phyloP scores from a whole-genome alignment of 257 asterid species.

The Henckelia pumila region DNA sequence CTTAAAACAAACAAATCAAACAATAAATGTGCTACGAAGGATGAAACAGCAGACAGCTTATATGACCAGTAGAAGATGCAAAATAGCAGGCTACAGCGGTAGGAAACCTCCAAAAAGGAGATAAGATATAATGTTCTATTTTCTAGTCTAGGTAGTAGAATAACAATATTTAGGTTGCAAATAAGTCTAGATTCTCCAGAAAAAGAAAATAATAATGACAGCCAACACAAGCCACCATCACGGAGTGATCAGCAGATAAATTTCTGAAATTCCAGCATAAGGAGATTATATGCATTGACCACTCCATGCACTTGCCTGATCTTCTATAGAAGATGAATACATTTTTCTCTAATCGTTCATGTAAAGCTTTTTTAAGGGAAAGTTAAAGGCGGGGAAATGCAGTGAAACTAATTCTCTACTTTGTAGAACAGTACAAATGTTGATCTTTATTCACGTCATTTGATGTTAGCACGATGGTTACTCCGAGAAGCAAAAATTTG shows the following conservation, averaged over 20 bases:
- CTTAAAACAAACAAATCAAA: constrained; percentile 11
- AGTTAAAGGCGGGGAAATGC: background rate
- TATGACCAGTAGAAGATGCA: background rate
- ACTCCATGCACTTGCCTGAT: background rate
- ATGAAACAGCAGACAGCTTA: constrained; percentile 4
- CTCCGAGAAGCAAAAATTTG: background rate
- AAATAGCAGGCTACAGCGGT: background rate
- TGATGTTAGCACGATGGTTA: background rate
- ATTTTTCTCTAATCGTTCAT: background rate
- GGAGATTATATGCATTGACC: background rate
- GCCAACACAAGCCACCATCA: background rate
- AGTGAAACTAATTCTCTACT: too few species aligned
- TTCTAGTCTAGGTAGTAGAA: background rate
- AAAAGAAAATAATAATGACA: background rate
- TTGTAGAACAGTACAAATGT: too few species aligned
- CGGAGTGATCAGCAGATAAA: background rate
- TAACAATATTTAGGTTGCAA: background rate
- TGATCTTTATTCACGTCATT: too few species aligned
- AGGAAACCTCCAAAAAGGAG: background rate
- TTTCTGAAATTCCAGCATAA: background rate
- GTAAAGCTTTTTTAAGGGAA: background rate
- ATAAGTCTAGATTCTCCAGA: background rate
- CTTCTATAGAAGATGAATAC: background rate
- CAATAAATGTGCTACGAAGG: constrained; percentile 7
- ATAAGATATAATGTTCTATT: background rate